A percentile compares a stretch with the other conserved stretches of the same genome.
phyloP scores from a whole-genome alignment of 257 asterid genomes.

The Rehmannia glutinosa region DNA sequence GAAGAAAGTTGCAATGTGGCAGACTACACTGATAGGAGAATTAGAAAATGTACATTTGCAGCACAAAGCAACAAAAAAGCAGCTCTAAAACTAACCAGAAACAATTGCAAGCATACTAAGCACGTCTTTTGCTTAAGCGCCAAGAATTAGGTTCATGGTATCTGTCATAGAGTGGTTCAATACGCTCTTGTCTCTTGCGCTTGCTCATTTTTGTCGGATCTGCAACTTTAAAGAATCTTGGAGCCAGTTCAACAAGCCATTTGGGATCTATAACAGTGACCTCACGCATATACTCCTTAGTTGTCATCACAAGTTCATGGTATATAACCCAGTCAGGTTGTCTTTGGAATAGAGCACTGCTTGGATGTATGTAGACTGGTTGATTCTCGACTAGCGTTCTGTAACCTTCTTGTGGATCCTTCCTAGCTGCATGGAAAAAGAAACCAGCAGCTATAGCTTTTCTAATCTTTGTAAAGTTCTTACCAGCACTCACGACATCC shows the following conservation, averaged over 20 bases:
- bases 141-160: slow-evolving; percentile 73
- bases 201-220: slow-evolving; percentile 77
- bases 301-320: slow-evolving; percentile 78
- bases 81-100: slow-evolving; percentile 15
- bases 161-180: slow-evolving; percentile 72
- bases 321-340: slow-evolving; percentile 83
- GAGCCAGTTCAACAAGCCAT: slow-evolving; percentile 84
- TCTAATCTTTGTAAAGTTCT: slow-evolving; percentile 59
- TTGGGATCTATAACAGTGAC: slow-evolving; percentile 69
- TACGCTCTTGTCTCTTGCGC: slow-evolving; percentile 76
- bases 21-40: not conserved
- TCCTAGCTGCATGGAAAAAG: slow-evolving; percentile 69
- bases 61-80: not conserved
- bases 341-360: slow-evolving; percentile 71
- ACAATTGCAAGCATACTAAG: slow-evolving; percentile 6
- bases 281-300: slow-evolving; percentile 81
- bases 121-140: slow-evolving; percentile 74
- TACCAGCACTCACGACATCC: slow-evolving; percentile 72
- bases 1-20: not conserved
- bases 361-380: slow-evolving; percentile 73
- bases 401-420: slow-evolving; percentile 79
- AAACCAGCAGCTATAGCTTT: slow-evolving; percentile 78
- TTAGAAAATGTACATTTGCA: not conserved
- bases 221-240: slow-evolving; percentile 64
- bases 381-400: slow-evolving; percentile 66